Evolutionary conservation across 176 grass and related monocot genomes (phyloP).

Genomic region (Aegilops sharonensis): DNA sequence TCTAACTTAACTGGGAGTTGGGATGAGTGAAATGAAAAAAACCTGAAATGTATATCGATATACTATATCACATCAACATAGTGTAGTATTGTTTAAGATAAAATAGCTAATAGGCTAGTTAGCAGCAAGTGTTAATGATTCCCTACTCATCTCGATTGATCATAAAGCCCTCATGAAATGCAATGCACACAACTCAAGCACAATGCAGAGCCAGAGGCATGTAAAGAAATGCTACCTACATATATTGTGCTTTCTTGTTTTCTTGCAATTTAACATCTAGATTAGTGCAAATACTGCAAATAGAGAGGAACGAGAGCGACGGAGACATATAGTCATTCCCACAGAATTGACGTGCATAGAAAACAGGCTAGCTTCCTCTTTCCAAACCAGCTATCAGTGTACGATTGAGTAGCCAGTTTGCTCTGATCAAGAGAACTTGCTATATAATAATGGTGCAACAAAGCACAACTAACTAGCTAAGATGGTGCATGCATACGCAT

Average conservation of each 20-base stretch:
- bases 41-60: neutral
- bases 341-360: neutral
- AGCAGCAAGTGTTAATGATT: constrained; percentile 16
- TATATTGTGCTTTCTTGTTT: neutral
- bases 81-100: neutral
- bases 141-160: constrained; percentile 18
- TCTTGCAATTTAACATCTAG: no score
- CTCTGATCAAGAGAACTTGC: neutral
- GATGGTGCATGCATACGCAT: neutral
- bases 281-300: neutral
- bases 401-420: neutral
- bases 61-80: neutral
- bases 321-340: no score
- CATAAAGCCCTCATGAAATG: constrained; percentile 26
- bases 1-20: neutral
- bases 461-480: neutral
- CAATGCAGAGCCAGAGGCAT: neutral
- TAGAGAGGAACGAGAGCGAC: neutral
- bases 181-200: neutral
- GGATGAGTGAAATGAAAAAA: neutral
- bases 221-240: neutral
- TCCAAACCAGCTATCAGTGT: neutral
- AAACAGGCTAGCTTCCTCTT: neutral
- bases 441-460: neutral
- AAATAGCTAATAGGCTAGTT: neutral